These are phyloP conservation scores for Groenewaldozyma sp. DNA, from an alignment of 1,139 yeast genomes.

Conservation along the genomic window DNA sequence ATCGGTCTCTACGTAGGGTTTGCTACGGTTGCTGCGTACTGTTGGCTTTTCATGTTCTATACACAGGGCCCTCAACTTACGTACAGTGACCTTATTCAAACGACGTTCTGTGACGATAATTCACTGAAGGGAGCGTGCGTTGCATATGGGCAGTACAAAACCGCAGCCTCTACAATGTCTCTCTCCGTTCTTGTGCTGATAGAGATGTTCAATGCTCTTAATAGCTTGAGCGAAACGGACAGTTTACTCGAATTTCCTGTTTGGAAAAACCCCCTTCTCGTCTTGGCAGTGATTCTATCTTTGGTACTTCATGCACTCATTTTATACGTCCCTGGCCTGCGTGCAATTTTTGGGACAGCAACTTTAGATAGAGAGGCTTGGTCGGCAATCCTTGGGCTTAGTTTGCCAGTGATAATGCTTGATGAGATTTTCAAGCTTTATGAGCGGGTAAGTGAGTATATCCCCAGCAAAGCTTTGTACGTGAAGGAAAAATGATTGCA, in stretches of 20 bases:
- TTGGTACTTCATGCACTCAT: constrained; percentile 29
- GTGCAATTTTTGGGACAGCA: constrained; percentile 28
- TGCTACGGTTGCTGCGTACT: constrained; percentile 36
- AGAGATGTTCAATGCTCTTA: constrained; percentile 36
- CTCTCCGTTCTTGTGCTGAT: constrained; percentile 33
- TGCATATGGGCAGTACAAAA: constrained; percentile 21
- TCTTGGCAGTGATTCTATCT: constrained; percentile 31
- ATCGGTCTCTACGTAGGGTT: constrained; percentile 34
- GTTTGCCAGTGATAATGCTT: constrained; percentile 31
- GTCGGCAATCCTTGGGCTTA: constrained; percentile 29
- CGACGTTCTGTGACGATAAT: constrained; percentile 30
- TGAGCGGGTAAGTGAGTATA: constrained; percentile 27
- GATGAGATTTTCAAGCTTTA: constrained; percentile 32
- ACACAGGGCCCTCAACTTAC: constrained; percentile 30
- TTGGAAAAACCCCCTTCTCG: constrained; percentile 32
- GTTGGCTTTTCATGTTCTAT: constrained; percentile 33
- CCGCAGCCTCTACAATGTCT: constrained; percentile 33
- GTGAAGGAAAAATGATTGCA: too few relatives aligned
- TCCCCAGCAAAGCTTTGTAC: too few relatives aligned
- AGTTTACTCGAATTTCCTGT: constrained; percentile 31
- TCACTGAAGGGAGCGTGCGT: constrained; percentile 31
- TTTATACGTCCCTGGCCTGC: constrained; percentile 30
- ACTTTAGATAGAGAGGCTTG: constrained; percentile 31
- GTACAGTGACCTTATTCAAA: constrained; percentile 29
- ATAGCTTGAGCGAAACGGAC: constrained; percentile 33